Evolutionary conservation across 371 early-diverging fungal species (phyloP).

Genomic region (Rhizopus sp.): DNA sequence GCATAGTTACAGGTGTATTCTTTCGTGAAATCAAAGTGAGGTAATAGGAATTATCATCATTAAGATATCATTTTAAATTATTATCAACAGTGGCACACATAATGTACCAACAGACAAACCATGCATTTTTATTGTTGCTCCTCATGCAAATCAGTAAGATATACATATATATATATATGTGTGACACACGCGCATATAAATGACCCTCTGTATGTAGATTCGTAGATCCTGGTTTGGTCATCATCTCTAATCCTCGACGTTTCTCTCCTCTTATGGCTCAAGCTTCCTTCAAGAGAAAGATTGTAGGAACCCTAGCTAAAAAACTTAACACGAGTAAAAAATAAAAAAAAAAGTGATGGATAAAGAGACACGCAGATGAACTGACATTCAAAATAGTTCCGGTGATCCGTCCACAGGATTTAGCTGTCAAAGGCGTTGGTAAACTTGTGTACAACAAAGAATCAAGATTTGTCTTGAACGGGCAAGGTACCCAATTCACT

Average conservation of each 20-base stretch:
- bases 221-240: slow-evolving; percentile 76
- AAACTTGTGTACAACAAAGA: slow-evolving; percentile 42
- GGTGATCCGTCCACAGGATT: slow-evolving; percentile 79
- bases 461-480: slow-evolving; percentile 37
- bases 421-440: slow-evolving; percentile 60
- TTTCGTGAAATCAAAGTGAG: slow-evolving; percentile 69
- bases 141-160: slow-evolving; percentile 79
- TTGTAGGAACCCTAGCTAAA: slow-evolving; percentile 69
- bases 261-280: slow-evolving; percentile 74
- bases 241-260: slow-evolving; percentile 61
- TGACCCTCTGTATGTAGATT: slow-evolving; percentile 34
- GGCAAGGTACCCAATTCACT: slow-evolving; percentile 59
- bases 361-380: background rate
- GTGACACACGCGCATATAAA: background rate
- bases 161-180: slow-evolving; percentile 4
- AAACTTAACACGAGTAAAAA: slow-evolving; percentile 51
- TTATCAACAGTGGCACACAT: slow-evolving; percentile 57
- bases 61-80: background rate
- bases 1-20: slow-evolving; percentile 54
- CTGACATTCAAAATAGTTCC: slow-evolving; percentile 50
- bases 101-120: slow-evolving; percentile 73
- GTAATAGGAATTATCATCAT: background rate
- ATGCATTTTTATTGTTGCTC: slow-evolving; percentile 79
- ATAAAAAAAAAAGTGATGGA: too few relatives aligned
- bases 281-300: slow-evolving; percentile 66